Base-by-base conservation (phyloP, 768 basidiomycete species). In the Boletus vinaceobasis region DNA sequence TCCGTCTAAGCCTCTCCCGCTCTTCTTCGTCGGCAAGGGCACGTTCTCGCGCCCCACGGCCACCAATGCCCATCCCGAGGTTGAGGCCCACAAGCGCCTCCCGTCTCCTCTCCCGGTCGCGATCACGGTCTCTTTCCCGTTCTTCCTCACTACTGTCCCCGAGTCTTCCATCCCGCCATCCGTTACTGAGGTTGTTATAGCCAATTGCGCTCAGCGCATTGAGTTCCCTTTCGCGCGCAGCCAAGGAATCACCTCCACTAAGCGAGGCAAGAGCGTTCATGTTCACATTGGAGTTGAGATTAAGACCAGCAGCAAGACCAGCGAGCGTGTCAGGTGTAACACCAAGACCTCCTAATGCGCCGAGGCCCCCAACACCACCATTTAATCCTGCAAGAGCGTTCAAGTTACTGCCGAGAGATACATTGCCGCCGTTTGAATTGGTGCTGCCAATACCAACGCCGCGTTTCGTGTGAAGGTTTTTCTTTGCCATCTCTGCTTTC, bases 401-500 rank as follows among this genome's bases (percentile, higher is more conserved):
- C 44, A 69, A 35, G 51, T 65, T 65, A 57, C 38, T 60, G 38
- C 69, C 67, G 45, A 65, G 56, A 56, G 68, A 61, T 45, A 68
- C 51, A 52, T 64, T 56, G 43, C 71, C 71, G 53, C 67, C 58
- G 35, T 62, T 64, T 13, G 68, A 59, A 23, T 53, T 57, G 9
- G 60, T 62, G 35, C 75, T 75, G 19, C 84, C 76, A 6, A 84
- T 83, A n/a, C 90, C 90, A 23, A 93, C 86, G 3, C 90, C 90
- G 37, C 92, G 79, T 75, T 96, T 97, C 19, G 94, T 96, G 66
- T 99, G 96, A 37, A 99, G 73, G 66, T 99, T 98, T 82, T 99
- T 99, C 84, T 98, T 98, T 19, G 97, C 97, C 95, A 99, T 98
- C 74, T 98, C 97, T 21, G 96, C 97, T 71, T 98, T 98, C 37